Evolutionary conservation across 2,329 filamentous ascomycete species (phyloP), one percentile per base, ranked within the genome.

Genomic region (Sordariomycetes sp.): DNA sequence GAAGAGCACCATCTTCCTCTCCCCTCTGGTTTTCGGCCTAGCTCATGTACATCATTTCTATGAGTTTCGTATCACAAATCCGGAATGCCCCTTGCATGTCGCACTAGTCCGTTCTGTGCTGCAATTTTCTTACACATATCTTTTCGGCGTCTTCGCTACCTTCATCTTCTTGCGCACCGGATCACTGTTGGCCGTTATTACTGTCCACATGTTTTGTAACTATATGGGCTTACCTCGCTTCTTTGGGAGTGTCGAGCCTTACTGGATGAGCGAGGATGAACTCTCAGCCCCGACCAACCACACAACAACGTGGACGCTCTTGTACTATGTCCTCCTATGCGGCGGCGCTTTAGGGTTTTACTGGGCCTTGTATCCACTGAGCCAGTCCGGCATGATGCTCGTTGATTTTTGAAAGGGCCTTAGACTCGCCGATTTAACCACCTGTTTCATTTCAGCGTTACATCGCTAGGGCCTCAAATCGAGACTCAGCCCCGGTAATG

Each of bases 31-130:
- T 55, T 96, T 96, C 53, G 90, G 90, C 33, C 77, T 94, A 29
- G 88, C 92, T 7, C 92, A 98, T 60, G 60, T 94, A 31, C 90
- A 98, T 59, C 92, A 98, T 61, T 86, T 94, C 55, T 94, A 94
- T 63, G 92, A 96, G 61, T 94, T 94, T 58, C 74, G 82, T 37
- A 67, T 94, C 37, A 85, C 82, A 2, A 77, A 93, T 47, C 85
- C 86, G 8, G 67, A 75, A 41, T 77, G 81, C 2, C 73, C 84
- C 1, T 50, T 79, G 10, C 43, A 68, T 1, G 67, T 74, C 3
- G 77, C 82, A 6, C 49, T 92, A 6, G 51, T 83, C 19, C 78
- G 86, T 32, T 86, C 86, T 3, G 44, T 87, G 9, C 71, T 96
- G 44, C 92, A 96, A 54, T 82, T 98, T 48, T 67, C 72, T 4